Evolutionary conservation across 108 stramenopile genomes (phyloP), one percentile per base, ranked within the genome.

Genomic region (Discostella pseudostelligera): DNA sequence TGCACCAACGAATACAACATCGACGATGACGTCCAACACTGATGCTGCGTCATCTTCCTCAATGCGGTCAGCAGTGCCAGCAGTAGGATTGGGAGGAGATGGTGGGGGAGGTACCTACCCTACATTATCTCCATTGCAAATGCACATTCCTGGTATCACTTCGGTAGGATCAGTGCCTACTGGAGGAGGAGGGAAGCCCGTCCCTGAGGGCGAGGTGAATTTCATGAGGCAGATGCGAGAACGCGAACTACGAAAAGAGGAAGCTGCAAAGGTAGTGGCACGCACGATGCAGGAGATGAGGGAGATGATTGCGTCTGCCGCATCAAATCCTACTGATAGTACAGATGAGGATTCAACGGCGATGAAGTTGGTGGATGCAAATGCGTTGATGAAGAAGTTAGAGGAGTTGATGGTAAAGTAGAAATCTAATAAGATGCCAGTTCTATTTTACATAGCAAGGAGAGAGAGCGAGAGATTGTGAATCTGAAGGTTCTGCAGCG

Each of bases 181-280:
- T 4, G 32, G 32, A 32, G 32, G 32, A 32, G 32, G 32, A 32
- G 32, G 32, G 32, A 32, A 3, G 4, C 19, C 48, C 3, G 36
- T 35, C 32, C 26, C 1, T 11, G 44, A 58, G 32, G 66, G 61
- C 29, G 74, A 67, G 54, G 74, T 67, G 42, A 75, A 75, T 42
- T 59, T 49, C 8, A 29, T 43, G 19, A 48, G 74, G 44, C 74
- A 75, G 46, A 56, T 75, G 66, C 59, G 74, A 11, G 74, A 75
- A 49, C 66, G 74, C 24, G 66, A 75, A 25, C 60, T 75, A 1
- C 47, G 66, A 21, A 75, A 67, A 60, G 61, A 75, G 29, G 66
- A 59, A 4, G 6, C 14, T 10, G 54, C 35, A 21, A 54, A 62
- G 3, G 65, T 65, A 36, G 59, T 58, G 21, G 43, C 36, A 20